phyloP scores from a whole-genome alignment of 2,329 filamentous ascomycete genomes.

The Myriosclerotinia scirpicola region DNA sequence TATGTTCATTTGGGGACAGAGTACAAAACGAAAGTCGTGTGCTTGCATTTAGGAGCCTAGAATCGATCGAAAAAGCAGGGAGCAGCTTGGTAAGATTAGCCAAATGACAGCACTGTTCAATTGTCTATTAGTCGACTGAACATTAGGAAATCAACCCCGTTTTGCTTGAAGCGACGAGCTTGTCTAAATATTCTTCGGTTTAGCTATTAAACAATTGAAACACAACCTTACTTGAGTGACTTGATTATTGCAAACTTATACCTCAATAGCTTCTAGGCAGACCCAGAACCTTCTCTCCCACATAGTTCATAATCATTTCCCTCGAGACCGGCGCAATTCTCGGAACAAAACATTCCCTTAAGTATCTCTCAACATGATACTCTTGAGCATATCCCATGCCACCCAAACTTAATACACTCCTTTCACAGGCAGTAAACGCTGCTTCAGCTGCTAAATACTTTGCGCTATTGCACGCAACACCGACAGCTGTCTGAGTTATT shows the following conservation, averaged over 20 bases:
- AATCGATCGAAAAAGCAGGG: too few relatives aligned
- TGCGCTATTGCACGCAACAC: conserved; percentile 66
- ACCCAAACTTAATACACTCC: conserved; percentile 58
- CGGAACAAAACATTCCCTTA: conserved; percentile 64
- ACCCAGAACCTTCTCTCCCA: conserved; percentile 65
- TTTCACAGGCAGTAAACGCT: conserved; percentile 61
- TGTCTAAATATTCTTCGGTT: not conserved
- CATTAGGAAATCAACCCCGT: too few relatives aligned
- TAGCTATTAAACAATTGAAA: not conserved
- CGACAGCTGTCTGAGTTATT: conserved; percentile 56
- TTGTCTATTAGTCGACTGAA: not conserved
- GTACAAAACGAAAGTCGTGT: too few relatives aligned
- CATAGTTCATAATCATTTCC: conserved; percentile 77
- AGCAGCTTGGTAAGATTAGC: not conserved
- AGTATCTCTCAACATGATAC: conserved; percentile 65
- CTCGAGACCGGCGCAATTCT: conserved; percentile 63
- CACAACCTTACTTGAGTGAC: not conserved
- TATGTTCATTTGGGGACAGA: too few relatives aligned
- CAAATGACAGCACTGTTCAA: not conserved
- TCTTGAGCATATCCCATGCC: conserved; percentile 66
- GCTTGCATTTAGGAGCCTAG: too few relatives aligned
- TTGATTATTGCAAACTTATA: not conserved
- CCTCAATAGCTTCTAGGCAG: conserved; percentile 65
- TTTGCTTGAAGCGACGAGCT: not conserved
- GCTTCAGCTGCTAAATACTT: conserved; percentile 70